Percentiles rank a stretch among this genome's conserved stretches.
These are phyloP conservation scores for Podaxis sp. DNA, from an alignment of 768 basidiomycete genomes.

Conservation along the genomic window DNA sequence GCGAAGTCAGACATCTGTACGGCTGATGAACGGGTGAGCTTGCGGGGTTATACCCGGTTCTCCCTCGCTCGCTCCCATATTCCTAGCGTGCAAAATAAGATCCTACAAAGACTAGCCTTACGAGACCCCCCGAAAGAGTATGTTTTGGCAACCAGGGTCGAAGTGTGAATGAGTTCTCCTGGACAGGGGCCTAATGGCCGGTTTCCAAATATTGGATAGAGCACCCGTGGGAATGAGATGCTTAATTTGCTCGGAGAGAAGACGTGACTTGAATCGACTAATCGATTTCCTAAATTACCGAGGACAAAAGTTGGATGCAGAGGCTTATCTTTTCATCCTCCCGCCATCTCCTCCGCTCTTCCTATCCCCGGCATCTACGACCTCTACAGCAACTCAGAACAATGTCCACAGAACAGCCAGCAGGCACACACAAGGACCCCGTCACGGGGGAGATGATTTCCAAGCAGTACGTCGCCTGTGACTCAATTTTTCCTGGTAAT, in stretches of 20 bases:
- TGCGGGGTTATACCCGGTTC: neutral
- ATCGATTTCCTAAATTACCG: conserved; percentile 14
- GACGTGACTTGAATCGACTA: conserved; percentile 5
- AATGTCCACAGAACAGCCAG: conserved; percentile 45
- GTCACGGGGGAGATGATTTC: conserved; percentile 96
- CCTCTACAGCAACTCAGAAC: conserved; percentile 23
- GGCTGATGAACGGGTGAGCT: neutral
- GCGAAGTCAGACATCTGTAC: neutral
- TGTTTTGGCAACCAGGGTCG: neutral
- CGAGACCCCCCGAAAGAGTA: neutral
- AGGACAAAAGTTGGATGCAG: conserved; percentile 30
- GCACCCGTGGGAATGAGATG: neutral
- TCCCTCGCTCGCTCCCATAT: neutral
- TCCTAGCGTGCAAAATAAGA: neutral
- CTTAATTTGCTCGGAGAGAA: neutral
- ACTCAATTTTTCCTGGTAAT: conserved; percentile 23
- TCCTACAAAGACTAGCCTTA: neutral
- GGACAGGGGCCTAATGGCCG: neutral
- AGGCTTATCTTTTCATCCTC: conserved; percentile 31
- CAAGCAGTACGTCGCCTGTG: conserved; percentile 69
- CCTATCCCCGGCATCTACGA: conserved; percentile 12
- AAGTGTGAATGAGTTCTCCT: neutral
- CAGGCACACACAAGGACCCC: conserved; percentile 67
- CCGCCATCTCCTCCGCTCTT: conserved; percentile 17
- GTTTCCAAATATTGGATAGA: neutral